These are phyloP conservation scores for Circinella umbellata DNA, from an alignment of 371 early-diverging fungal genomes.

Conservation along the genomic window DNA sequence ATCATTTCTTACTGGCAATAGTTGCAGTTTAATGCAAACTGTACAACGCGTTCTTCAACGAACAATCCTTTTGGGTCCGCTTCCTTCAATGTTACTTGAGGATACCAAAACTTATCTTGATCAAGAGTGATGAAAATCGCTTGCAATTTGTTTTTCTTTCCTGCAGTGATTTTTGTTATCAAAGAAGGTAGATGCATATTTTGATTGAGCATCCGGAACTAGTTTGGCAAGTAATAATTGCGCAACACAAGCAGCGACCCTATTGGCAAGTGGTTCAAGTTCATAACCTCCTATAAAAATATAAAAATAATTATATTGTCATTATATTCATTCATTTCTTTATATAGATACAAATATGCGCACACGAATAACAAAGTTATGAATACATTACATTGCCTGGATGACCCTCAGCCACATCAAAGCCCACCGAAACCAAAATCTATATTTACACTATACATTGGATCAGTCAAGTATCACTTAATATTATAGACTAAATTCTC, in stretches of 20 bases:
- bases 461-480: too few relatives aligned
- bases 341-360: too few relatives aligned
- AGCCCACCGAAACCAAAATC: conserved; percentile 71
- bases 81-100: background rate
- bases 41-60: background rate
- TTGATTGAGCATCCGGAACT: conserved; percentile 23
- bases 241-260: conserved; percentile 48
- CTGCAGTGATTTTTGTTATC: background rate
- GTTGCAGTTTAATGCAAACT: background rate
- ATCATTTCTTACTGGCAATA: background rate
- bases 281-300: conserved; percentile 37
- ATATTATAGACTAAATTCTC: too few relatives aligned
- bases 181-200: background rate
- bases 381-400: conserved; percentile 56
- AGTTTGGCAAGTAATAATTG: conserved; percentile 36
- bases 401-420: conserved; percentile 71
- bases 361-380: too few relatives aligned
- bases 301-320: too few relatives aligned
- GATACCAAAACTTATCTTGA: background rate
- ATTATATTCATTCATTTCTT: too few relatives aligned
- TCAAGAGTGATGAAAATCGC: background rate
- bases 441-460: conserved; percentile 9
- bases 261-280: conserved; percentile 47
- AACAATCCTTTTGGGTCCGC: background rate
- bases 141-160: background rate